These are phyloP conservation scores for Hyaloscypha finlandica DNA, from an alignment of 495 filamentous ascomycete genomes.

Conservation along the genomic window DNA sequence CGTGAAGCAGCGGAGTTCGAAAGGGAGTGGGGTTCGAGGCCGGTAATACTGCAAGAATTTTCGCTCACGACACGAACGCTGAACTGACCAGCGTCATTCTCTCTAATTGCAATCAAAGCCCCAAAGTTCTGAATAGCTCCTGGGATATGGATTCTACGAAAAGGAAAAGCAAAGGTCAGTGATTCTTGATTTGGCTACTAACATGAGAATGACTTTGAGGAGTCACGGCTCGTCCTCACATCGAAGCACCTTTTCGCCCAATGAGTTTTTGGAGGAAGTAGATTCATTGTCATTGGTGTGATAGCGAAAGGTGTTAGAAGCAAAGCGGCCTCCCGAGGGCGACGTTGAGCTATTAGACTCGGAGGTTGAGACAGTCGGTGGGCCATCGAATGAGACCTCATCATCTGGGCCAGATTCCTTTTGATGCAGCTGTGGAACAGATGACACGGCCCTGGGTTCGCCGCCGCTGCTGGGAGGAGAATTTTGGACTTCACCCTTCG, in stretches of 20 bases:
- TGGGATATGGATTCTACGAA: slow-evolving; percentile 24
- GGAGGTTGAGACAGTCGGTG: slow-evolving; percentile 2
- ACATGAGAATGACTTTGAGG: neutral
- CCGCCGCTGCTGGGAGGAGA: neutral
- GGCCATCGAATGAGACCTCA: neutral
- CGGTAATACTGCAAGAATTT: slow-evolving; percentile 16
- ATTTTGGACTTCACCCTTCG: neutral
- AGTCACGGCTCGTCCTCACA: slow-evolving; percentile 15
- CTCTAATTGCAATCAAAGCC: slow-evolving; percentile 22
- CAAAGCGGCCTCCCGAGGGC: neutral
- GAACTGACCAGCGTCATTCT: slow-evolving; percentile 13
- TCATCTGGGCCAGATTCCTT: neutral
- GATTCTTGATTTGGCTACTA: neutral
- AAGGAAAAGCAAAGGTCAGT: neutral
- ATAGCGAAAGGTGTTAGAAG: slow-evolving; percentile 8
- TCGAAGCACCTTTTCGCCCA: slow-evolving; percentile 4
- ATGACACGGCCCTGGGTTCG: neutral
- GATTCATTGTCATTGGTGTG: neutral
- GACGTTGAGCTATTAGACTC: neutral
- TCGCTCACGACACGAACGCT: slow-evolving; percentile 22
- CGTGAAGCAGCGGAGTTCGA: slow-evolving; percentile 21
- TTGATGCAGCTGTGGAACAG: neutral
- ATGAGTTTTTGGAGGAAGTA: neutral
- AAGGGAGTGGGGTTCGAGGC: slow-evolving; percentile 17
- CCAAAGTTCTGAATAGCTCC: slow-evolving; percentile 28